Evolutionary conservation across 495 filamentous ascomycete genomes (phyloP), one percentile per base, ranked within the genome.

Genomic region (Corynascus novoguineensis): DNA sequence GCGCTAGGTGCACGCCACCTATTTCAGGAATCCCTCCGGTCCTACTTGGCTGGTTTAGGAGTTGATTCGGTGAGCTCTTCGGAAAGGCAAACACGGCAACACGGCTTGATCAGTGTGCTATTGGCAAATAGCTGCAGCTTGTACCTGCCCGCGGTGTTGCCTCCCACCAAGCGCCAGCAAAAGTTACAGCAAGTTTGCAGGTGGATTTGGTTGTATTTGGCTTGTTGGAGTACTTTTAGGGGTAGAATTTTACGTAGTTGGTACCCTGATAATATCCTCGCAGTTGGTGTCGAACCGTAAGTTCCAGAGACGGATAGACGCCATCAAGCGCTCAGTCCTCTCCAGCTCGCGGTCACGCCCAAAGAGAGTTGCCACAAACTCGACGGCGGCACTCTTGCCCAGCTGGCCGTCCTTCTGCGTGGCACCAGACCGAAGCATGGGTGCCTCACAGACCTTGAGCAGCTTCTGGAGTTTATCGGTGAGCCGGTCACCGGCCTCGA

Each of bases 281-380:
- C 90, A 96, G 78, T 97, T 96, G 68, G 89, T 89, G 67, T 97
- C 92, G 68, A 97, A 98, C 21, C 93, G 86, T 75, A 95, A 84
- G 67, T 88, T 90, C 92, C 93, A 98, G 11, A 92, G 79, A n/a
- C 87, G 84, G 68, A 97, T 86, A 51, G 85, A 85, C 60, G 87
- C 83, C 93, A 97, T 97, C 73, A 97, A 79, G 73, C 86, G 86
- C 78, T 97, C 89, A n/a, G 93, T 97, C 68, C 84, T 85, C 70
- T 95, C 88, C 38, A 96, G 79, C 70, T 96, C 87, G 54, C 92
- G 85, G 67, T 97, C 93, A 58, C 87, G 84, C 61, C 93, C 95
- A 66, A 97, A 98, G 60, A 98, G 89, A 45, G 92, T 89, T 66
- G 96, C 89, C 64, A 98, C 92, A 68, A 98, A 97, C 81, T 97